Evolutionary conservation across 2,329 filamentous ascomycete species (phyloP), one percentile per base, ranked within the genome.

Genomic region (Calonectria henricotiae): DNA sequence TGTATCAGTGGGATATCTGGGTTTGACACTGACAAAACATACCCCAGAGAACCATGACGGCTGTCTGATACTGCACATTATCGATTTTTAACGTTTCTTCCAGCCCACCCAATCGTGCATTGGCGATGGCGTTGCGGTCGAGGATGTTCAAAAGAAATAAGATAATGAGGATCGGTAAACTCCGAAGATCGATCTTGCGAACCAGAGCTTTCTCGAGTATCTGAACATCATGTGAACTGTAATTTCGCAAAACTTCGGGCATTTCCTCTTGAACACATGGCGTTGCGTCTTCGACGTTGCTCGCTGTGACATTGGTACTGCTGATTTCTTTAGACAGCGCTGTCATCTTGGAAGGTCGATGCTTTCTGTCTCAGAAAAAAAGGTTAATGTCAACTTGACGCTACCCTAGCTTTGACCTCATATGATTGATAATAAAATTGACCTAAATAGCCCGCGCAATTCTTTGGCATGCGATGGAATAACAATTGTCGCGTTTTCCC

Each of bases 21-120:
- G 1, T 3, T 3, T 25, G 3, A 5, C 7, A 8, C 13, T 2
- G 23, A 3, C 9, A 5, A 5, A 27, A 2, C 5, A 6, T 58
- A 58, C 51, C 51, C 51, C 51, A 58, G 15, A 58, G 51, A 0
- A 58, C 51, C 51, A 58, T 58, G 51, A 58, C 51, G 20, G 51
- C 51, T 5, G 51, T 58, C 7, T 58, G 51, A 27, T 58, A 58
- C 32, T 58, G 51, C 8, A 58, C 51, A 17, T 58, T 32, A 11
- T 58, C 51, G 8, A 58, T 39, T 15, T 39, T 39, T 3, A 58
- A 20, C 12, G 51, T 58, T 17, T 25, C 35, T 20, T 58, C 51
- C 6, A 58, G 35, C 1, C 51, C 12, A 13, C 51, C 51, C 20
- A 58, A 32, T 27, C 51, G 51, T 27, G 51, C 51, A 58, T 58